A percentile compares a stretch with the other conserved stretches of the same genome.
phyloP scores from a whole-genome alignment of 768 basidiomycete species.

The Suillus hirtellus region DNA sequence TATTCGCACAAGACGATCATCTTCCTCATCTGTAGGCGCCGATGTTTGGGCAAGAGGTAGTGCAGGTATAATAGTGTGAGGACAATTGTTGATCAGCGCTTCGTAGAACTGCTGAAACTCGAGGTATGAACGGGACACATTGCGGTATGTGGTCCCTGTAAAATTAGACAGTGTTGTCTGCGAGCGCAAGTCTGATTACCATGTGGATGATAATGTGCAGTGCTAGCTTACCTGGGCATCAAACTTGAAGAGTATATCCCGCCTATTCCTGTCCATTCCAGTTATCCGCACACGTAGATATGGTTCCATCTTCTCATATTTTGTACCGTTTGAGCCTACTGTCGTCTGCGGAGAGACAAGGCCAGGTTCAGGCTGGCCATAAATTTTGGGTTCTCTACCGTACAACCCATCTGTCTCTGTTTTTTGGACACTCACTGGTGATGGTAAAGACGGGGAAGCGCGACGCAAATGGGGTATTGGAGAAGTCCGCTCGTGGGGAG shows the following conservation, averaged over 20 bases:
- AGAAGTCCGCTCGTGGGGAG: constrained; percentile 70
- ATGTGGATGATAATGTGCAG: neutral
- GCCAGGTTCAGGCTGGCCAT: constrained; percentile 82
- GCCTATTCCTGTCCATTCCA: constrained; percentile 89
- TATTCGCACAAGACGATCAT: constrained; percentile 92
- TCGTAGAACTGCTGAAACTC: constrained; percentile 97
- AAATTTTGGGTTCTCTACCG: constrained; percentile 82
- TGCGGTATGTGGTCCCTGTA: constrained; percentile 84
- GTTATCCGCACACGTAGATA: constrained; percentile 90
- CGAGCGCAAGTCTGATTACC: constrained; percentile 7
- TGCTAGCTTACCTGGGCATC: constrained; percentile 85
- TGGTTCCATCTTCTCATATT: constrained; percentile 75
- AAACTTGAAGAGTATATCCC: constrained; percentile 91
- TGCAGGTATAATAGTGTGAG: constrained; percentile 95
- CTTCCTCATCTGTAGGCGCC: constrained; percentile 96
- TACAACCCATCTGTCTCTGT: constrained; percentile 59
- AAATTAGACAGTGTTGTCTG: constrained; percentile 96
- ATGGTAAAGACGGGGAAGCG: constrained; percentile 51
- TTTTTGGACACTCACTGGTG: constrained; percentile 47
- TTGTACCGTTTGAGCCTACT: constrained; percentile 64
- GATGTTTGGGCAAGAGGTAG: constrained; percentile 96
- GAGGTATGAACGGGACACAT: constrained; percentile 91
- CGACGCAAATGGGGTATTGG: constrained; percentile 72
- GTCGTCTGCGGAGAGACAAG: constrained; percentile 75
- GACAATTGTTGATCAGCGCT: constrained; percentile 83